A percentile compares a stretch with the other conserved stretches of the same genome.
phyloP scores from a whole-genome alignment of 1,284 basidiomycete genomes.

The Neolentinus lepideus region DNA sequence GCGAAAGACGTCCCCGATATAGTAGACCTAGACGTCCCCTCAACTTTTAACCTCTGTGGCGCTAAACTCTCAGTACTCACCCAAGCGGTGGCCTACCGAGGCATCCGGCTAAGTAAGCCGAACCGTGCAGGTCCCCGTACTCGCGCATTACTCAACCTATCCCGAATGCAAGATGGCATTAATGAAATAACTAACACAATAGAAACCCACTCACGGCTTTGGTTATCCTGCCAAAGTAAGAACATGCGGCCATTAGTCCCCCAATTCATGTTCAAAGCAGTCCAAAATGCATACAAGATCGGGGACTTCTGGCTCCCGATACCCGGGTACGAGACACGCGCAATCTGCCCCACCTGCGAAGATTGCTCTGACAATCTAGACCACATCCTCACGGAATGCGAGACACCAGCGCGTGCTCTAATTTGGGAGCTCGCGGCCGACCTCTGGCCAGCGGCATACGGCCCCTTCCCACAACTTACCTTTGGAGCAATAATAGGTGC shows the following conservation, averaged over 20 bases:
- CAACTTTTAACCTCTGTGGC: slow-evolving; percentile 11
- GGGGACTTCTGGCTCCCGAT: slow-evolving; percentile 8
- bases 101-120: slow-evolving; percentile 8
- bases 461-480: slow-evolving; percentile 3
- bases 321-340: neutral
- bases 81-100: slow-evolving; percentile 21
- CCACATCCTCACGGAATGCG: slow-evolving; percentile 12
- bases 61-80: slow-evolving; percentile 17
- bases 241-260: slow-evolving; percentile 1
- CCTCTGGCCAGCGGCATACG: neutral
- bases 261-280: neutral
- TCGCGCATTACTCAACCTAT: neutral
- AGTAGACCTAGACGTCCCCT: slow-evolving; percentile 6
- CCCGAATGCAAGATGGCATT: neutral
- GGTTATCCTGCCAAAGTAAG: slow-evolving; percentile 4
- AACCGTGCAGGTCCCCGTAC: neutral
- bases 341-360: slow-evolving; percentile 8
- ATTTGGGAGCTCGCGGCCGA: slow-evolving; percentile 11
- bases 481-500: slow-evolving; percentile 9
- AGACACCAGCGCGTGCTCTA: neutral
- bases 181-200: neutral
- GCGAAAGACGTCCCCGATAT: slow-evolving; percentile 2
- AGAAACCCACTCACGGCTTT: slow-evolving; percentile 6
- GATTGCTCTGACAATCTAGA: slow-evolving; percentile 8
- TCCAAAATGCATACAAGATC: slow-evolving; percentile 1